Base-by-base conservation (phyloP, 2,329 filamentous ascomycete genomes). In the Apiospora marii region DNA sequence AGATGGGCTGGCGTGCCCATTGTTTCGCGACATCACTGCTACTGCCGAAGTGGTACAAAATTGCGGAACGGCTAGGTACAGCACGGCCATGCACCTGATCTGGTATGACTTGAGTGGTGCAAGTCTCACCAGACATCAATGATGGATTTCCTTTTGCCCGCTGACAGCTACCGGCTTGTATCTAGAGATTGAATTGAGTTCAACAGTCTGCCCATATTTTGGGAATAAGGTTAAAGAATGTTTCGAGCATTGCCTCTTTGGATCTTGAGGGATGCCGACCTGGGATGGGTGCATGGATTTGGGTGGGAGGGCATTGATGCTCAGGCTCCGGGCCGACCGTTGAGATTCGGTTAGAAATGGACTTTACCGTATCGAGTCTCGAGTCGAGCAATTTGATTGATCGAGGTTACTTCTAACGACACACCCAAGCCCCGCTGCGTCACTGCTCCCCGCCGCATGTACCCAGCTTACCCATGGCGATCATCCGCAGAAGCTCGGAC, bases 1-100 rank as follows among this genome's bases (percentile, higher is more conserved):
- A 30, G 27, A 30, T 64, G 10, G 30, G n/a, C 12, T 64, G 58
- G 10, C n/a, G 14, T n/a, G 19, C 10, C 58, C 58, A 14, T 24
- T 64, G 19, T 41, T 64, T 12, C 58, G 58, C 58, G 19, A 41
- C 58, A 64, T 41, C 7, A 37, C 22, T 61, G 27, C 53, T 34
- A 37, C 53, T 61, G 30, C 53, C 53, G 53, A 61, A 19, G 53
- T 61, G 30, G 34, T 34, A 61, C 53, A 34, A 22, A 58, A 61
- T 19, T 24, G 46, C 68, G 46, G 68, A 24, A 41, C 68, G 46
- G 68, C 68, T 48, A 70, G 68, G 14, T 8, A 53, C 68, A 46
- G 46, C 46, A 53, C 46, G 68, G 68, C 30, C 30, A 53, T 70
- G 43, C 68, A 49, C 68, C 34, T 70, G 44, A 70, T 70, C 68